These are phyloP conservation scores for Elasticomyces elasticus DNA, from an alignment of 495 filamentous ascomycete species.

Conservation along the genomic window DNA sequence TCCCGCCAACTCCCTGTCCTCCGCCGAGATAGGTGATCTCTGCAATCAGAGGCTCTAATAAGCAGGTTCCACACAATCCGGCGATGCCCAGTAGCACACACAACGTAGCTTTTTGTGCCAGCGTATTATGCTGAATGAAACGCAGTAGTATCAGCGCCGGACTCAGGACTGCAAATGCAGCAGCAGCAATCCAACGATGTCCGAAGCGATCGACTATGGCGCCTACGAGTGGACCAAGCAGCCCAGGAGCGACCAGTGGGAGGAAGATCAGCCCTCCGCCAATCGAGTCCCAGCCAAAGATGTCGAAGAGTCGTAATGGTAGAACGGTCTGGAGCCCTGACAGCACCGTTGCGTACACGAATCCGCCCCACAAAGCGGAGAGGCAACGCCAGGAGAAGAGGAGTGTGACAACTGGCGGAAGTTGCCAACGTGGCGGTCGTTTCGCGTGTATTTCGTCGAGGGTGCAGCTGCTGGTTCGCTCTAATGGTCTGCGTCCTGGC, in stretches of 20 bases:
- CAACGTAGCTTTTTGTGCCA: conserved; percentile 52
- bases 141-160: conserved; percentile 58
- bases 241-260: conserved; percentile 46
- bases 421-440: not conserved
- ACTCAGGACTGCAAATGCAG: conserved; percentile 49
- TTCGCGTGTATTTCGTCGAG: not conserved
- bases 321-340: conserved; percentile 50
- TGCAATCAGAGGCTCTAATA: conserved; percentile 55
- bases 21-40: conserved; percentile 50
- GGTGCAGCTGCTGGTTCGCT: no score
- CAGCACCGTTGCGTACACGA: conserved; percentile 43
- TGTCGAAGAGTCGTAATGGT: conserved; percentile 38
- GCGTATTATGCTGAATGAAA: conserved; percentile 48
- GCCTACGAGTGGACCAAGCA: conserved; percentile 57
- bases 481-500: no score
- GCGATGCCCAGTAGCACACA: conserved; percentile 53
- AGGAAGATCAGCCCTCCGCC: conserved; percentile 65
- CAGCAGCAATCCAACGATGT: conserved; percentile 48
- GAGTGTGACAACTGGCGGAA: conserved; percentile 15
- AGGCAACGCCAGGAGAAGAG: conserved; percentile 30
- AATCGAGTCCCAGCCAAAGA: conserved; percentile 47
- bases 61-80: conserved; percentile 46
- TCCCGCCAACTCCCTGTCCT: conserved; percentile 27
- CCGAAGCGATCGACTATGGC: conserved; percentile 47
- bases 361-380: not conserved